phyloP scores from a whole-genome alignment of 2,329 filamentous ascomycete genomes.

The Fusarium ambrosium region DNA sequence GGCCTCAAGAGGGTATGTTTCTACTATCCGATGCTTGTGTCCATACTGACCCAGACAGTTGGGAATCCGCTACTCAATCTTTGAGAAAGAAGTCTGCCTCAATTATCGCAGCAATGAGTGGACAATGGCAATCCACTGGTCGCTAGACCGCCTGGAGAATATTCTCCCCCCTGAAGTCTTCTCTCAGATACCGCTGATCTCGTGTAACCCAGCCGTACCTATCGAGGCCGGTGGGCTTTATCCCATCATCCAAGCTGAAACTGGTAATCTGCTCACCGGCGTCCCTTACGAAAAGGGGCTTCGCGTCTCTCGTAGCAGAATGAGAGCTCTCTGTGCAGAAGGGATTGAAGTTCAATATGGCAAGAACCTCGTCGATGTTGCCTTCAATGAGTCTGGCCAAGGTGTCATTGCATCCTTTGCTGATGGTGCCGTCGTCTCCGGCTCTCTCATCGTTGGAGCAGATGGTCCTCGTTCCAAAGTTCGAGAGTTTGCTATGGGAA shows the following conservation, averaged over 20 bases:
- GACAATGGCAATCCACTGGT: conserved; percentile 44
- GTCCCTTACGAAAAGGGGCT: conserved; percentile 40
- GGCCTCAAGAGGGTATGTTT: conserved; percentile 31
- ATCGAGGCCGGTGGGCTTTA: conserved; percentile 38
- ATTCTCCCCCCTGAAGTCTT: conserved; percentile 37
- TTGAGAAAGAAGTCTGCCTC: conserved; percentile 34
- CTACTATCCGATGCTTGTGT: accelerated
- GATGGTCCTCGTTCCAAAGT: conserved; percentile 39
- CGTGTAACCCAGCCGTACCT: conserved; percentile 38
- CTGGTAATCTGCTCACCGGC: conserved; percentile 31
- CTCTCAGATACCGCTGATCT: conserved; percentile 31
- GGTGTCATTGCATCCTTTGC: conserved; percentile 32
- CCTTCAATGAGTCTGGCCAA: conserved; percentile 34
- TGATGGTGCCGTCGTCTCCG: conserved; percentile 23
- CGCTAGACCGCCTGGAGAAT: conserved; percentile 28
- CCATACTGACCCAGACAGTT: neutral
- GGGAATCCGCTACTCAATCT: conserved; percentile 36
- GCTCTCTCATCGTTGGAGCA: conserved; percentile 36
- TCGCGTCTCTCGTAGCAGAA: conserved; percentile 37
- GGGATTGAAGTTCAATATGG: conserved; percentile 38
- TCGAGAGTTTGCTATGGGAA: conserved; percentile 39
- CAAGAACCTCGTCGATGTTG: conserved; percentile 34
- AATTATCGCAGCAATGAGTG: conserved; percentile 45
- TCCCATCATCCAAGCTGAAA: conserved; percentile 42
- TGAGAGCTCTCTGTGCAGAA: conserved; percentile 36